These are phyloP conservation scores for Kappamyces sp. DNA, from an alignment of 192 early-diverging fungal species.

Conservation along the genomic window DNA sequence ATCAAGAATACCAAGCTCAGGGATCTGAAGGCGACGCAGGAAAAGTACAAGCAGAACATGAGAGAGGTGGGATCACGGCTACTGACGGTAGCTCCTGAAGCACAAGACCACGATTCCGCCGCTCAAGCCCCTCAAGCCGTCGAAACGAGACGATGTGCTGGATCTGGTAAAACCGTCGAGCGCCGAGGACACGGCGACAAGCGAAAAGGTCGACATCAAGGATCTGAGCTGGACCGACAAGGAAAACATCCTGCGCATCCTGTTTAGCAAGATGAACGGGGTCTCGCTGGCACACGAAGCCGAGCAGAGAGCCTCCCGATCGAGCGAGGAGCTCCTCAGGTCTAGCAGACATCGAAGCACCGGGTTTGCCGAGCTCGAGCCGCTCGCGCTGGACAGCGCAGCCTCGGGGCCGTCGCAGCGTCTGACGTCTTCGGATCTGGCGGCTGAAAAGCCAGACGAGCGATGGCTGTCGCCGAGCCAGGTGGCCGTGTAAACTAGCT, in stretches of 20 bases:
- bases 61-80: constrained; percentile 24
- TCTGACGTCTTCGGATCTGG: too few relatives aligned
- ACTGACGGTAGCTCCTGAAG: constrained; percentile 13
- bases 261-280: constrained; percentile 64
- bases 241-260: constrained; percentile 50
- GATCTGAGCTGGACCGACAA: constrained; percentile 52
- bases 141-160: constrained; percentile 11
- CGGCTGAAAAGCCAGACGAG: too few relatives aligned
- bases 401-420: too few relatives aligned
- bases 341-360: too few relatives aligned
- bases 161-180: constrained; percentile 14
- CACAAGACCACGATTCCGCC: constrained; percentile 7
- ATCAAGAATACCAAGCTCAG: constrained; percentile 26
- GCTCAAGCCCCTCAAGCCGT: not conserved
- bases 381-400: too few relatives aligned
- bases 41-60: constrained; percentile 44
- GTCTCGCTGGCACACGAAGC: constrained; percentile 27
- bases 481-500: too few relatives aligned
- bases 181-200: constrained; percentile 11
- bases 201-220: constrained; percentile 39
- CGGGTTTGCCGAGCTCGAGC: too few relatives aligned
- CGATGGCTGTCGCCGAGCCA: too few relatives aligned
- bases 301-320: not conserved
- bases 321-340: too few relatives aligned
- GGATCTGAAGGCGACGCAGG: constrained; percentile 26